Percentiles rank a stretch among this genome's conserved stretches.
Conservation (phyloP, 1,284 basidiomycete species). For the Papiliotrema terrestris region DNA sequence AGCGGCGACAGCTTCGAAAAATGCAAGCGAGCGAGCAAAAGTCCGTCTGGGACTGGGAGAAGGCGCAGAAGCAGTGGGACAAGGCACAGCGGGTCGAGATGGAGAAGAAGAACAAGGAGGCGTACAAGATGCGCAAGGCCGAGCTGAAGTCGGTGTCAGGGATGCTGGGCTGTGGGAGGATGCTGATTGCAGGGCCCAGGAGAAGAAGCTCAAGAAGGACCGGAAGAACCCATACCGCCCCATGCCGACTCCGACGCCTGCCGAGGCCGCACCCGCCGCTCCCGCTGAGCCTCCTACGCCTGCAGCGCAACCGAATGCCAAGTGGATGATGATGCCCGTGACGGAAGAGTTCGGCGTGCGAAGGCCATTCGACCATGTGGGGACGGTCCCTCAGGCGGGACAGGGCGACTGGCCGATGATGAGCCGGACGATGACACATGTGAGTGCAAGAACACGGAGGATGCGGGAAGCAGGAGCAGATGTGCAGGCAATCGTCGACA, state of each 20-base stretch:
- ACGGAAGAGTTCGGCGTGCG: slow-evolving; percentile 25
- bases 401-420: slow-evolving; percentile 24
- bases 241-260: slow-evolving; percentile 5
- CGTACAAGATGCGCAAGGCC: slow-evolving; percentile 11
- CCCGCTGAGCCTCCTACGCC: not conserved
- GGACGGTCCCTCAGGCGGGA: slow-evolving; percentile 8
- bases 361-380: slow-evolving; percentile 18
- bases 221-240: slow-evolving; percentile 12
- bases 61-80: slow-evolving; percentile 8
- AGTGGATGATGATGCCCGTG: slow-evolving; percentile 22
- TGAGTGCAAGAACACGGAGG: slow-evolving; percentile 8
- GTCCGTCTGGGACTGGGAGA: slow-evolving; percentile 11
- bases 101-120: slow-evolving; percentile 8
- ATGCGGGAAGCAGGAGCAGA: not conserved
- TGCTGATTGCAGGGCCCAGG: slow-evolving; percentile 4
- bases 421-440: slow-evolving; percentile 32
- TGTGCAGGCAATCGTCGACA: slow-evolving; percentile 4
- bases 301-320: not conserved
- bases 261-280: not conserved
- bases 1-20: not conserved
- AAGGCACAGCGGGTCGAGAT: slow-evolving; percentile 8
- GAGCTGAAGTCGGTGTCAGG: slow-evolving; percentile 4
- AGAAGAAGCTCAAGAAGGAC: slow-evolving; percentile 9
- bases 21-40: slow-evolving; percentile 12
- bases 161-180: not conserved